Evolutionary conservation across 2,329 filamentous ascomycete genomes (phyloP), one percentile per base, ranked within the genome.

Genomic region (Fusarium subglutinans): DNA sequence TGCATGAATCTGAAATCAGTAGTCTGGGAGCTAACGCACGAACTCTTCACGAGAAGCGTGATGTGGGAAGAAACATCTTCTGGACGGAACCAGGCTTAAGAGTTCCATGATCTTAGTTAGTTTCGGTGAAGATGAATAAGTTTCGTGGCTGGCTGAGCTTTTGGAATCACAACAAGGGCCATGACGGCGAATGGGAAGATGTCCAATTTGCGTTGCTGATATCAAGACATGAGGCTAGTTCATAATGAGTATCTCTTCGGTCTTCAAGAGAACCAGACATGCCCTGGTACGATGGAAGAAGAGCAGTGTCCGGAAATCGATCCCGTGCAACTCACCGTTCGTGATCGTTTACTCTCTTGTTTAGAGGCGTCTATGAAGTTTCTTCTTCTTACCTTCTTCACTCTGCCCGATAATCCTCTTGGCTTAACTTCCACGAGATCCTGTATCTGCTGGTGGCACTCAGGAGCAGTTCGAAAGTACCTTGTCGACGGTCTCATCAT

Each of bases 1-100:
- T 58, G 37, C 48, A 66, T 66, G 30, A 58, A 50, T 5, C 43
- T 38, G 24, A 58, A 66, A 66, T 66, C 50, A 3, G 66, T 66
- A 66, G 61, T 58, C 20, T 66, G 22, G 0, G 0, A 66, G 24
- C 48, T 66, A 66, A 66, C 6, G 26, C 13, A 3, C 5, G 7
- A 37, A 58, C 3, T 17, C 11, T 28, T 37, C 9, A 13, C 14
- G 3, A 9, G 2, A 10, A 8, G 6, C 57, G 45, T 60, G 57
- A 60, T 33, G 45, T 60, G 57, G 57, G 45, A 54, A 17, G 6
- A 2, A 13, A 6, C 7, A 15, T 15, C 7, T 22, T 11, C 2
- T 24, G 2, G 8, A n/a, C 20, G 20, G 3, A 7, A 0, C 15
- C n/a, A 22, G 11, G 43, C 24, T 30, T 5, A 8, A 0, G 15